Base-by-base conservation (phyloP, 495 filamentous ascomycete species). In the Aspergillus sclerotiicarbonarius region DNA sequence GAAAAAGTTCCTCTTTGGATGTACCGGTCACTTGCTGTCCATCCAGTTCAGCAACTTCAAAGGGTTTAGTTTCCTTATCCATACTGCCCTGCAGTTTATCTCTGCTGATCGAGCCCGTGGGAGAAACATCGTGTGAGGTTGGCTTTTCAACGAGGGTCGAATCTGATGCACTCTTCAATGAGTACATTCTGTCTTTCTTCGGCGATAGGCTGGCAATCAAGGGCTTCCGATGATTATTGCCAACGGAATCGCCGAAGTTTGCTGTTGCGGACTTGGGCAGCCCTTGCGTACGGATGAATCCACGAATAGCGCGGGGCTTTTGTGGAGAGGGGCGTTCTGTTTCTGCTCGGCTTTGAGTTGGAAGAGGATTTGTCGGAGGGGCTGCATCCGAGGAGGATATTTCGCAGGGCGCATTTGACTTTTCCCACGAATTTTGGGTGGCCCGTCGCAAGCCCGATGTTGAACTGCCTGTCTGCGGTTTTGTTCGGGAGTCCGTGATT, bases 11-110 rank as follows among this genome's bases (percentile, higher is more conserved):
- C 19, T 58, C 53, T 62, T 64, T 32, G 35, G 51, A 16, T 15
- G 29, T 32, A 37, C 64, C 33, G 54, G 60, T 54, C 1, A 78
- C 64, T 60, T 78, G 76, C 21, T 69, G 67, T 6, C 76, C 74
- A 48, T 78, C 76, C 30, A 78, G 52, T 53, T 78, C 76, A 3
- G 74, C 76, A 15, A 78, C 70, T 41, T 71, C 73, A 12, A 63
- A 51, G 7, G 64, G 58, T 53, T 56, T 53, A 20, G 57, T 43
- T 44, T 30, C 45, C 47, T 41, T 57, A 13, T 43, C 30, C 8
- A 57, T 21, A 10, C 15, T 12, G 3, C 25, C 32, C 8, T 15
- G 32, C 8, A 35, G 37, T 16, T n/a, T 33, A 31, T 54, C 47
- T n/a, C 18, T 32, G 49, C 30, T 33, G 46, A 46, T 33, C 15